These are phyloP conservation scores for Verticillium dahliae DNA, from an alignment of 2,329 filamentous ascomycete genomes.

Conservation along the genomic window DNA sequence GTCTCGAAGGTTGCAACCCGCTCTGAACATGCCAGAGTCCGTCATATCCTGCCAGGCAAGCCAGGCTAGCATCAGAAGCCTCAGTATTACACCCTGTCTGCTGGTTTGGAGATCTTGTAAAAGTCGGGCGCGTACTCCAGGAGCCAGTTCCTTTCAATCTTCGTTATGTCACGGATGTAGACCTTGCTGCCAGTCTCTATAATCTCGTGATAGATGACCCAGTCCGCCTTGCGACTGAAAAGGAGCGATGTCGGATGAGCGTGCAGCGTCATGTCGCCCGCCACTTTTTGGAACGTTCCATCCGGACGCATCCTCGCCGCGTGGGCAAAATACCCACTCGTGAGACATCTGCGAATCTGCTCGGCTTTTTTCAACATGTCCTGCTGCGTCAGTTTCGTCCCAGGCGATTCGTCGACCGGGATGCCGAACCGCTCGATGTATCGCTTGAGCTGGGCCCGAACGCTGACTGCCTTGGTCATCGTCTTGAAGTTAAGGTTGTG, in stretches of 20 bases:
- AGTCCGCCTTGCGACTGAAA: slow-evolving; percentile 95
- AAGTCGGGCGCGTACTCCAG: slow-evolving; percentile 82
- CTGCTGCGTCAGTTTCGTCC: slow-evolving; percentile 14
- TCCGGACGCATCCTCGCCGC: slow-evolving; percentile 91
- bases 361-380: slow-evolving; percentile 44
- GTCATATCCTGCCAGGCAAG: neutral
- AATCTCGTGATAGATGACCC: slow-evolving; percentile 93
- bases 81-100: neutral
- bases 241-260: slow-evolving; percentile 89
- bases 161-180: slow-evolving; percentile 87
- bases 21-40: neutral
- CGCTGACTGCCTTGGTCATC: slow-evolving; percentile 74
- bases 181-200: slow-evolving; percentile 84
- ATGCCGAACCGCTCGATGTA: slow-evolving; percentile 84
- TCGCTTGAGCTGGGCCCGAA: slow-evolving; percentile 77
- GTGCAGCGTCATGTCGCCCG: slow-evolving; percentile 69
- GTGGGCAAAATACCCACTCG: slow-evolving; percentile 87
- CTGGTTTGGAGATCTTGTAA: slow-evolving; percentile 51
- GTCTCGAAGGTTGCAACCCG: neutral
- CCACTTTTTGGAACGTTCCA: slow-evolving; percentile 82
- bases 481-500: slow-evolving; percentile 83
- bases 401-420: slow-evolving; percentile 56
- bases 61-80: neutral
- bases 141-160: slow-evolving; percentile 89
- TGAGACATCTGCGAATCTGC: slow-evolving; percentile 76